Evolutionary conservation across 2,329 filamentous ascomycete genomes (phyloP).

Genomic region (Xylaria arbuscula): DNA sequence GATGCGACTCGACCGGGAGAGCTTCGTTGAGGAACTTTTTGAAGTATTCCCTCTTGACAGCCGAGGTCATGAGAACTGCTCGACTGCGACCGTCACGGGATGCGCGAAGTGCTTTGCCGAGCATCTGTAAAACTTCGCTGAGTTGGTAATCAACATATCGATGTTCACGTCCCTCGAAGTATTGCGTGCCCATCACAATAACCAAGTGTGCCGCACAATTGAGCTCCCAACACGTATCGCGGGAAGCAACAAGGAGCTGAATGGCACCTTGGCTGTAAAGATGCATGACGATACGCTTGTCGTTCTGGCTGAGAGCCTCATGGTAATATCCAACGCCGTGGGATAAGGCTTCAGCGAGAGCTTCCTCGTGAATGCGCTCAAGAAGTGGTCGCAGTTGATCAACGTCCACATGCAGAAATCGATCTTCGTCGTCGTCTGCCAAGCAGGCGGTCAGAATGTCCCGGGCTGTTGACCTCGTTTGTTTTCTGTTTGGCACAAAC

Average conservation of each 20-base stretch:
- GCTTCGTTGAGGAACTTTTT: constrained; percentile 98
- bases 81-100: constrained; percentile 82
- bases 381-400: constrained; percentile 86
- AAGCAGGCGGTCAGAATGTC: constrained; percentile 90
- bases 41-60: constrained; percentile 96
- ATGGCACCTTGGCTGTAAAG: constrained; percentile 90
- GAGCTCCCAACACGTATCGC: constrained; percentile 97
- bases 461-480: constrained; percentile 85
- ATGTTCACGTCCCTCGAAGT: constrained; percentile 95
- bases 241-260: constrained; percentile 79
- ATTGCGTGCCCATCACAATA: constrained; percentile 97
- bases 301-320: constrained; percentile 86
- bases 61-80: constrained; percentile 95
- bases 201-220: constrained; percentile 89
- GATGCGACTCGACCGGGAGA: constrained; percentile 91
- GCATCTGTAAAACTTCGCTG: constrained; percentile 96
- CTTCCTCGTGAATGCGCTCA: constrained; percentile 84
- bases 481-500: constrained; percentile 93
- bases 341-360: constrained; percentile 86
- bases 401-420: constrained; percentile 87
- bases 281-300: constrained; percentile 94
- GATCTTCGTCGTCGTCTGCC: constrained; percentile 90
- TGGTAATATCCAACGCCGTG: constrained; percentile 98
- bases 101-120: constrained; percentile 87
- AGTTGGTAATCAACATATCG: constrained; percentile 96